Evolutionary conservation across 805 yeast genomes (phyloP).

Genomic region (Starmerella khaoyaiensis): DNA sequence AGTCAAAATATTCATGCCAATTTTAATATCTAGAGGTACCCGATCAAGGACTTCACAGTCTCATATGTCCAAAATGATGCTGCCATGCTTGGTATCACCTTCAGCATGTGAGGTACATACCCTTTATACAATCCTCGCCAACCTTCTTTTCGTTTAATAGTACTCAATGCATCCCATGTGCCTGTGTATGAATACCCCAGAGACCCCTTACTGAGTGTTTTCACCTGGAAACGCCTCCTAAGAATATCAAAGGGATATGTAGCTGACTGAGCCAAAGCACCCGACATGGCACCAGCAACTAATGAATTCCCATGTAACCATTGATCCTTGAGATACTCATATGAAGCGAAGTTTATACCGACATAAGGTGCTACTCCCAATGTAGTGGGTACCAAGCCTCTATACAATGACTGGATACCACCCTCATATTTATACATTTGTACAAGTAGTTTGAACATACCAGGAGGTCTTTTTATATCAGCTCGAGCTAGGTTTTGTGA

Average conservation of each 20-base stretch:
- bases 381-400: slow-evolving; percentile 84
- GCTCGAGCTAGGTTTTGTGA: slow-evolving; percentile 17
- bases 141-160: slow-evolving; percentile 66
- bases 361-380: slow-evolving; percentile 94
- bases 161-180: slow-evolving; percentile 56
- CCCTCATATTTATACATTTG: slow-evolving; percentile 67
- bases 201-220: slow-evolving; percentile 50
- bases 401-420: slow-evolving; percentile 60
- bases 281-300: slow-evolving; percentile 69
- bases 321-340: slow-evolving; percentile 60
- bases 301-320: slow-evolving; percentile 39
- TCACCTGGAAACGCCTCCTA: slow-evolving; percentile 82
- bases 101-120: slow-evolving; percentile 57
- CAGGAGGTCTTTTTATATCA: slow-evolving; percentile 43
- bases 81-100: slow-evolving; percentile 92
- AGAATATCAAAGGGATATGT: slow-evolving; percentile 87
- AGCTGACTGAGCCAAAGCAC: slow-evolving; percentile 78
- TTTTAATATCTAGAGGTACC: too few species aligned
- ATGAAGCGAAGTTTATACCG: slow-evolving; percentile 80
- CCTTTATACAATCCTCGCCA: slow-evolving; percentile 62
- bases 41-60: slow-evolving; percentile 36
- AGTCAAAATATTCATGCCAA: neutral
- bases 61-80: slow-evolving; percentile 89
- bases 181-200: slow-evolving; percentile 74
- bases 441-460: slow-evolving; percentile 45